Conservation (phyloP, 225 moss, liverwort and hornwort species). For the Thuidium tamariscinum region DNA sequence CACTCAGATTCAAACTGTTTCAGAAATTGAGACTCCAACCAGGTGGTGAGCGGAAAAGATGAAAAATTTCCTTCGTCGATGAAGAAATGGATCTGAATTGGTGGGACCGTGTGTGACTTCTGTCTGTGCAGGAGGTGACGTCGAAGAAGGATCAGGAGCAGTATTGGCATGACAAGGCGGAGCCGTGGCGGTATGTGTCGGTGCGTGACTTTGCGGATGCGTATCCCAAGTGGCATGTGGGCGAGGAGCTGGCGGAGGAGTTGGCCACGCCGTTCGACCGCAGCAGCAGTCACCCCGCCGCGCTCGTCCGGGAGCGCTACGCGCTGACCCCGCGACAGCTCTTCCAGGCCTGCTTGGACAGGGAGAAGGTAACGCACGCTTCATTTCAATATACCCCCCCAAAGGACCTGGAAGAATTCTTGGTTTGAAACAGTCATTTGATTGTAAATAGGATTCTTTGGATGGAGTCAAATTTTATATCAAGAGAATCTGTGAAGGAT, state of each 20-base stretch:
- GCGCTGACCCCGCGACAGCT: slow-evolving; percentile 53
- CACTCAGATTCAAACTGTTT: too few relatives aligned
- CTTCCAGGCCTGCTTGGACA: slow-evolving; percentile 51
- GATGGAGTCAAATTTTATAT: not conserved
- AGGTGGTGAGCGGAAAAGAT: too few relatives aligned
- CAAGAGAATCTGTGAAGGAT: not conserved
- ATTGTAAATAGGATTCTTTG: not conserved
- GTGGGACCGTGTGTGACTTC: not conserved
- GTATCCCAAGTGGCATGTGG: slow-evolving; percentile 45
- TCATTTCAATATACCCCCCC: too few relatives aligned
- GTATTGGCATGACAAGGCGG: slow-evolving; percentile 46
- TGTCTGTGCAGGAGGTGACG: slow-evolving; percentile 50
- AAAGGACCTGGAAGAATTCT: too few relatives aligned
- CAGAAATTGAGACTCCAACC: not conserved
- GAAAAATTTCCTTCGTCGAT: not conserved
- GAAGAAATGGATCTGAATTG: not conserved
- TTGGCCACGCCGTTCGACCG: slow-evolving; percentile 48
- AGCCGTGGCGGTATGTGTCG: slow-evolving; percentile 39
- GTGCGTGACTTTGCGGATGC: slow-evolving; percentile 31
- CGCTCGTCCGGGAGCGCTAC: slow-evolving; percentile 51
- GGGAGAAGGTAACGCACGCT: slow-evolving; percentile 23
- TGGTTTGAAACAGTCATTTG: not conserved
- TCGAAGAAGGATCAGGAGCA: slow-evolving; percentile 80
- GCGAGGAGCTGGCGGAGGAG: slow-evolving; percentile 37
- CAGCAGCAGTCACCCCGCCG: slow-evolving; percentile 50